Conservation (phyloP, 192 early-diverging fungal genomes). For the Thoreauomyces humboldtii region DNA sequence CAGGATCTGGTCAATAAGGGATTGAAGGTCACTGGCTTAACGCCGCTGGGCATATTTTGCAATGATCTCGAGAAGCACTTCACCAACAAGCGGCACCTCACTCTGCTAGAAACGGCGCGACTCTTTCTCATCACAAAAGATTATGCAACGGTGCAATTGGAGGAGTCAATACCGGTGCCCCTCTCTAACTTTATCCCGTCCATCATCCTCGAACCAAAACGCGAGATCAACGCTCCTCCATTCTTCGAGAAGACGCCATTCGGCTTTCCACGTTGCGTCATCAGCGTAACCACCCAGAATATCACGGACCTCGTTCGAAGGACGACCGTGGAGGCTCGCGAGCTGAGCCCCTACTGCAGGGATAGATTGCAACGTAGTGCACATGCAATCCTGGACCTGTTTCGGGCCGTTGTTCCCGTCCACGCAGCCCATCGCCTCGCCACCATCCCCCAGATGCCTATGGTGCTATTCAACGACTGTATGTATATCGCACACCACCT, state of each 20-base stretch:
- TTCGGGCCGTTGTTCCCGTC: slow-evolving; percentile 58
- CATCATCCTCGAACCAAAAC: too few species aligned
- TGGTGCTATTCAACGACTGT: slow-evolving; percentile 74
- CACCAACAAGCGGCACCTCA: background rate
- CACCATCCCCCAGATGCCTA: slow-evolving; percentile 47
- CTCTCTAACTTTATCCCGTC: background rate
- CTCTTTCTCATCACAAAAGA: background rate
- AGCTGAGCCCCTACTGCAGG: slow-evolving; percentile 12
- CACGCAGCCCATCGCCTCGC: slow-evolving; percentile 47
- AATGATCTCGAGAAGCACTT: background rate
- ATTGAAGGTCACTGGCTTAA: too few species aligned
- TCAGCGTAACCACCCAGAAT: slow-evolving; percentile 14
- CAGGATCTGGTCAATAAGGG: too few species aligned
- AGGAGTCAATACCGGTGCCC: background rate
- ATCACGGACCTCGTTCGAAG: slow-evolving; percentile 4
- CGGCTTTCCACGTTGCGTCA: slow-evolving; percentile 23
- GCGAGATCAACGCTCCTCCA: too few species aligned
- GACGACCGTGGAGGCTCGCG: slow-evolving; percentile 3
- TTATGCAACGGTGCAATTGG: background rate
- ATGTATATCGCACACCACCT: slow-evolving; percentile 47
- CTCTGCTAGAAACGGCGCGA: background rate
- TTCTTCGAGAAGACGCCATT: slow-evolving; percentile 12
- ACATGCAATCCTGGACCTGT: slow-evolving; percentile 46
- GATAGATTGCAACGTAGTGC: background rate
- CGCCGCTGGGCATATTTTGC: too few species aligned